Conservation (phyloP, 1,284 basidiomycete genomes). For the Sanghuangporus sanghuang region DNA sequence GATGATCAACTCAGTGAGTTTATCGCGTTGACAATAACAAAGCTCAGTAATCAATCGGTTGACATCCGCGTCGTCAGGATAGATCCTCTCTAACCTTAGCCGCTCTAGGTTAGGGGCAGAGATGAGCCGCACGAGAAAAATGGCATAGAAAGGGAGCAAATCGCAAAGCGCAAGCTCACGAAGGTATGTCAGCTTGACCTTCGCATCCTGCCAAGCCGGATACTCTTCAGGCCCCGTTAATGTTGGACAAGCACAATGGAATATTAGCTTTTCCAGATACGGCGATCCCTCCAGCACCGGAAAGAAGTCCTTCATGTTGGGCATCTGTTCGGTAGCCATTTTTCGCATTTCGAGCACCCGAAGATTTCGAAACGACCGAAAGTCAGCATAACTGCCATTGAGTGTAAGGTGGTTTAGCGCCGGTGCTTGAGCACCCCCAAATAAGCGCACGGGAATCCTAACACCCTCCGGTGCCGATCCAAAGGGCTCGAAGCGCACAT, state of each 20-base stretch:
- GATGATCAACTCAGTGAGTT: constrained; percentile 7
- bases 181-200: constrained; percentile 3
- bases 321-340: constrained; percentile 44
- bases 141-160: constrained; percentile 8
- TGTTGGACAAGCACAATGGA: constrained; percentile 55
- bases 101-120: constrained; percentile 7
- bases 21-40: not conserved
- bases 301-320: constrained; percentile 42
- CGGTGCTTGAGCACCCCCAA: constrained; percentile 27
- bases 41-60: no score
- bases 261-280: constrained; percentile 42
- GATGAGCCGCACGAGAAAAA: constrained; percentile 7
- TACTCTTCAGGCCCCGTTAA: constrained; percentile 16
- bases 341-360: constrained; percentile 56
- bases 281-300: constrained; percentile 45
- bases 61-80: not conserved
- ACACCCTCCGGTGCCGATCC: not conserved
- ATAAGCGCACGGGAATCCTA: constrained; percentile 3
- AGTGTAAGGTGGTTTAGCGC: constrained; percentile 36
- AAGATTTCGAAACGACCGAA: constrained; percentile 37
- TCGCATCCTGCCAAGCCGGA: no score
- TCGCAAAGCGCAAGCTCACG: constrained; percentile 3
- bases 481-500: constrained; percentile 34
- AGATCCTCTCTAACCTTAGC: constrained; percentile 1
- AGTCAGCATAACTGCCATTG: constrained; percentile 53